Evolutionary conservation across 2,329 filamentous ascomycete species (phyloP).

Genomic region (Juglanconis juglandina): DNA sequence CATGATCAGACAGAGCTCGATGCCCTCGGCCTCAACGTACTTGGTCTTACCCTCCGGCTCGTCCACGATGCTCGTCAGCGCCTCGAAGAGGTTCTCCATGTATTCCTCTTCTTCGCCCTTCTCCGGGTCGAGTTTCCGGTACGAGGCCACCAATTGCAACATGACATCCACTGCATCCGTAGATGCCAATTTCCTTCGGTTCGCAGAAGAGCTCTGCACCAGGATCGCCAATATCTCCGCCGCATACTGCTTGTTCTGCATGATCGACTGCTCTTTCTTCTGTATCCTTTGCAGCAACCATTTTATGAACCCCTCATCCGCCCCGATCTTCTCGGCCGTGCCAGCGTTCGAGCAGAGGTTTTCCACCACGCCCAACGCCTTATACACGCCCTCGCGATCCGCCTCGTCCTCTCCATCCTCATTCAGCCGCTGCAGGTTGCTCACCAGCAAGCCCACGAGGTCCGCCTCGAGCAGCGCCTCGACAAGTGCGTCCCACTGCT

Average conservation of each 20-base stretch:
- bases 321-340: conserved; percentile 69
- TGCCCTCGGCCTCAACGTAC: conserved; percentile 84
- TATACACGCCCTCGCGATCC: conserved; percentile 83
- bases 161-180: conserved; percentile 74
- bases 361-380: conserved; percentile 78
- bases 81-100: conserved; percentile 90
- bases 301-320: conserved; percentile 62
- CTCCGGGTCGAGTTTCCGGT: conserved; percentile 80
- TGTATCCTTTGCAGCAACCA: conserved; percentile 79
- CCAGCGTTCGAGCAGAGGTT: conserved; percentile 72
- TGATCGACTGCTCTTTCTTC: conserved; percentile 57
- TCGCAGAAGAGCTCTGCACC: conserved; percentile 68
- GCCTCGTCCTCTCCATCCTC: conserved; percentile 61
- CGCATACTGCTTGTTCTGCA: conserved; percentile 93
- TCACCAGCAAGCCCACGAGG: conserved; percentile 68
- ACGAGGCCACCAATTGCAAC: conserved; percentile 78
- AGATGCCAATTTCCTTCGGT: conserved; percentile 59
- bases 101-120: conserved; percentile 93
- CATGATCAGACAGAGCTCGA: conserved; percentile 90
- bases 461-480: conserved; percentile 65
- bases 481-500: conserved; percentile 76
- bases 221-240: conserved; percentile 90
- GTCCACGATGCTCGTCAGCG: conserved; percentile 75
- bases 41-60: conserved; percentile 71
- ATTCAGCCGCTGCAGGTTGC: conserved; percentile 75